A percentile compares a stretch with the other conserved stretches of the same genome.
Evolutionary conservation across 192 early-diverging fungal species (phyloP).

Genomic region (Gonapodya sp.): DNA sequence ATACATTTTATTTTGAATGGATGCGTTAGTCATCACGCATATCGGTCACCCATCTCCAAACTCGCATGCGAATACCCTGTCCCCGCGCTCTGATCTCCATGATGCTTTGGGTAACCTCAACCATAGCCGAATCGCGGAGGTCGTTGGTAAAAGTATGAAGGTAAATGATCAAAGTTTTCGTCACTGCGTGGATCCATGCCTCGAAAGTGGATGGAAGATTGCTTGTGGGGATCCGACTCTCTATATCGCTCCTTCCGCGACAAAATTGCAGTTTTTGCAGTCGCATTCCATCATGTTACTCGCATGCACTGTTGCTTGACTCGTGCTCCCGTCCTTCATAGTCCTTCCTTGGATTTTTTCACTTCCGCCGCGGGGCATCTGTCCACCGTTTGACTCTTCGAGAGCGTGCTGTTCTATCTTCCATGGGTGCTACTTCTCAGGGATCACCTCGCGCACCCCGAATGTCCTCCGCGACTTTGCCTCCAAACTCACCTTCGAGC

Average conservation of each 20-base stretch:
- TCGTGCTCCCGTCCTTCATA: background rate
- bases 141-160: background rate
- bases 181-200: too few relatives aligned
- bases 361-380: background rate
- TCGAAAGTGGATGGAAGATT: too few relatives aligned
- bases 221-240: too few relatives aligned
- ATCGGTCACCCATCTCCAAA: background rate
- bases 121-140: background rate
- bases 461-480: background rate
- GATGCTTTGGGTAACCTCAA: background rate
- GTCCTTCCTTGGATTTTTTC: background rate
- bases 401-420: background rate
- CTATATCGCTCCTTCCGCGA: too few relatives aligned
- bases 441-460: background rate
- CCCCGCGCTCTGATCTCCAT: background rate
- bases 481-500: background rate
- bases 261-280: too few relatives aligned
- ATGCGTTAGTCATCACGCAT: background rate
- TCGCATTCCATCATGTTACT: background rate
- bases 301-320: background rate
- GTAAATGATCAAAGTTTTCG: too few relatives aligned
- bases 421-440: background rate
- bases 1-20: too few relatives aligned
- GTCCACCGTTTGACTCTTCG: background rate
- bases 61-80: background rate